These are phyloP conservation scores for Harringtonia lauricola DNA, from an alignment of 2,329 filamentous ascomycete genomes.

Conservation along the genomic window DNA sequence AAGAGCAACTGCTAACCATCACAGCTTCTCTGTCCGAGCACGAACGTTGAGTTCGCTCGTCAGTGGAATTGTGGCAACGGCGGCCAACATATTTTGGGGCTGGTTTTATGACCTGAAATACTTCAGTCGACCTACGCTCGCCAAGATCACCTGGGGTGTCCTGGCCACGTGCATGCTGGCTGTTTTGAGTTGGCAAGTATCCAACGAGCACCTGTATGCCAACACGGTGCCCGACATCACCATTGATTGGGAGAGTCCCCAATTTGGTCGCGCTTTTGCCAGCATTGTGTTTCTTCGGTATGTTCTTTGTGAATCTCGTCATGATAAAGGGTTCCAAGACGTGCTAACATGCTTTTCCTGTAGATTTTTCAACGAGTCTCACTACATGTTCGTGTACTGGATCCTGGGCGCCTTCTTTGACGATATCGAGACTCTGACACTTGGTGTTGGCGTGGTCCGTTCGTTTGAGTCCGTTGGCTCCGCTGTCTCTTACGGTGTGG, in stretches of 20 bases:
- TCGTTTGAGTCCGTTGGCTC: constrained; percentile 38
- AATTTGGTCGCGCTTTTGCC: constrained; percentile 34
- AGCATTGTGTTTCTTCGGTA: constrained; percentile 35
- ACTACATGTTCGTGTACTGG: constrained; percentile 42
- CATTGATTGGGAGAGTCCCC: constrained; percentile 31
- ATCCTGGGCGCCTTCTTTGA: constrained; percentile 37
- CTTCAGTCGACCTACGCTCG: constrained; percentile 28
- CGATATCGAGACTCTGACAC: constrained; percentile 37
- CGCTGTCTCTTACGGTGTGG: constrained; percentile 33
- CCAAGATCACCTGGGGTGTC: constrained; percentile 29
- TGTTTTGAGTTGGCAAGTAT: constrained; percentile 34
- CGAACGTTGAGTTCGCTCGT: constrained; percentile 32
- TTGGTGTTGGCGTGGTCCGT: constrained; percentile 34
- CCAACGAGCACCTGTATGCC: constrained; percentile 34
- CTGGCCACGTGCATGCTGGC: constrained; percentile 30
- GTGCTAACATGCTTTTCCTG: too few species aligned
- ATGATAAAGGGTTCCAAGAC: too few species aligned
- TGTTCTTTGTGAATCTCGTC: too few species aligned
- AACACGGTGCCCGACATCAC: constrained; percentile 24
- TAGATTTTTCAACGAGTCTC: constrained; percentile 40
- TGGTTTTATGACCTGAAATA: constrained; percentile 34
- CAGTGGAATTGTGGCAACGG: constrained; percentile 31
- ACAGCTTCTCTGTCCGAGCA: constrained; percentile 34
- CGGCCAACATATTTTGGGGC: constrained; percentile 36
- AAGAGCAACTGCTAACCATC: not conserved